phyloP scores from a whole-genome alignment of 2,329 filamentous ascomycete species.

The Rhynchosporium secalis region DNA sequence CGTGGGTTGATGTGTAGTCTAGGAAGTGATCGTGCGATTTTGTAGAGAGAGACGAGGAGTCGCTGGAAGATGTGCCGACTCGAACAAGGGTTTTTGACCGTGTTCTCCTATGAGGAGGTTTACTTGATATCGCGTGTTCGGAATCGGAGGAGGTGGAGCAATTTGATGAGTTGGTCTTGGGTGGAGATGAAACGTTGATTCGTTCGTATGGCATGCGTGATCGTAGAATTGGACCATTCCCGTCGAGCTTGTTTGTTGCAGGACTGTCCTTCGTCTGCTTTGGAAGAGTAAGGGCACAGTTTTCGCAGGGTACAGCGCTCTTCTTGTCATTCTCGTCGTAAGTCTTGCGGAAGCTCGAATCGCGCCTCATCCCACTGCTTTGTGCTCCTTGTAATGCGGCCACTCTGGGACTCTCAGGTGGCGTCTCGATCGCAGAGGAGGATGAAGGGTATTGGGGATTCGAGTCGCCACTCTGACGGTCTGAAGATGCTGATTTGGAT shows the following conservation, averaged over 20 bases:
- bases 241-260: slow-evolving; percentile 26
- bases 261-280: slow-evolving; percentile 43
- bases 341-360: slow-evolving; percentile 61
- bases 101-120: slow-evolving; percentile 24
- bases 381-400: slow-evolving; percentile 40
- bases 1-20: slow-evolving; percentile 68
- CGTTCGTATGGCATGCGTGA: slow-evolving; percentile 61
- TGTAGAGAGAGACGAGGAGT: slow-evolving; percentile 47
- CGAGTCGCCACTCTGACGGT: slow-evolving; percentile 12
- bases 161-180: slow-evolving; percentile 35
- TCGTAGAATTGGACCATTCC: slow-evolving; percentile 55
- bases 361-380: slow-evolving; percentile 44
- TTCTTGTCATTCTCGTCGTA: slow-evolving; percentile 67
- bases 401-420: slow-evolving; percentile 56
- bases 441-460: slow-evolving; percentile 33
- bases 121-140: slow-evolving; percentile 29
- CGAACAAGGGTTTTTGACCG: slow-evolving; percentile 27
- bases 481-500: slow-evolving; percentile 20
- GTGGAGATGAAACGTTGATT: slow-evolving; percentile 44
- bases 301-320: slow-evolving; percentile 64
- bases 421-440: slow-evolving; percentile 53
- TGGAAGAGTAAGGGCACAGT: slow-evolving; percentile 67
- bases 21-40: slow-evolving; percentile 61
- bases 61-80: slow-evolving; percentile 33
- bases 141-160: slow-evolving; percentile 36